Percentiles rank a stretch among this genome's conserved stretches.
These are phyloP conservation scores for Setomelanomma holmii DNA, from an alignment of 2,329 filamentous ascomycete species.

Conservation along the genomic window DNA sequence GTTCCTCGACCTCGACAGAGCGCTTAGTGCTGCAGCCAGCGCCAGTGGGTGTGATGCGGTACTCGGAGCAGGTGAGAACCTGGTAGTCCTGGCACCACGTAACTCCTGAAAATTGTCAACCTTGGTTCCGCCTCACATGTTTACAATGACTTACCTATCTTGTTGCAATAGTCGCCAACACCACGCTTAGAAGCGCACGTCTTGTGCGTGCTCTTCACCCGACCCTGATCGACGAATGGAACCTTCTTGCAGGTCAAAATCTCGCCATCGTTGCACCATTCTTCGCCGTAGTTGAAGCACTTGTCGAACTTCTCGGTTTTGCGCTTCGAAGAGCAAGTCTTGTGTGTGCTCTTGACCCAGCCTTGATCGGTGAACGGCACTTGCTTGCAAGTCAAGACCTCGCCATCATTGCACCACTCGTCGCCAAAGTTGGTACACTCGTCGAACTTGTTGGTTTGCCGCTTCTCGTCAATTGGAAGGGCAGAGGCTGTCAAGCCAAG, in stretches of 20 bases:
- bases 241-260: background rate
- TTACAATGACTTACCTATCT: background rate
- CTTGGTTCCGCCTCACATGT: background rate
- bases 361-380: background rate
- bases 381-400: background rate
- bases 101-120: background rate
- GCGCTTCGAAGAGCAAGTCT: background rate
- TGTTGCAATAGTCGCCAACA: background rate
- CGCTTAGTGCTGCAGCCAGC: background rate
- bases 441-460: background rate
- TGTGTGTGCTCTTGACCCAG: background rate
- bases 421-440: background rate
- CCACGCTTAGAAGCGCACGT: background rate
- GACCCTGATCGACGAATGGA: background rate
- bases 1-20: background rate
- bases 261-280: slow-evolving; percentile 1
- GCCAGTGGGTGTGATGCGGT: background rate
- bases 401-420: background rate
- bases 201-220: background rate
- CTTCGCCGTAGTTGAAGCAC: slow-evolving; percentile 2
- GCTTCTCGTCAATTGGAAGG: background rate
- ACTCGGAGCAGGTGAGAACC: background rate
- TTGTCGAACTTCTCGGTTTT: background rate
- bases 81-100: slow-evolving; percentile 2
- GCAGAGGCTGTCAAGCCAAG: background rate